phyloP scores from a whole-genome alignment of 1,139 yeast species.

The Pichia sp. region DNA sequence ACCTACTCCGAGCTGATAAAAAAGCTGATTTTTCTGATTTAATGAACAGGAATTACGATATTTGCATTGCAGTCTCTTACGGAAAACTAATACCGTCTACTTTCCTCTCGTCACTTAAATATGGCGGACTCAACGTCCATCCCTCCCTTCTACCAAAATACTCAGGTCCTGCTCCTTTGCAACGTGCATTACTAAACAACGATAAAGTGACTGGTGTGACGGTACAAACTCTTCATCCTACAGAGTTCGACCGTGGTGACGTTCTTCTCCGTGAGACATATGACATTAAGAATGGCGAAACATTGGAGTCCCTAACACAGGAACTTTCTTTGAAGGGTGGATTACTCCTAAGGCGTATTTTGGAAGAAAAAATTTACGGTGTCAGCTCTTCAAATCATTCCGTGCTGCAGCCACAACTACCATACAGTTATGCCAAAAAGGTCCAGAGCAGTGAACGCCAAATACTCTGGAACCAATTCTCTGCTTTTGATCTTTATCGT shows the following conservation, averaged over 20 bases:
- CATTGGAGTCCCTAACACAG: constrained; percentile 39
- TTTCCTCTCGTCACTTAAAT: constrained; percentile 46
- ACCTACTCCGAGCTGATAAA: constrained; percentile 57
- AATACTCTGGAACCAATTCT: constrained; percentile 42
- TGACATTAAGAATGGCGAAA: constrained; percentile 35
- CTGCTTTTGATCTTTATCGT: constrained; percentile 41
- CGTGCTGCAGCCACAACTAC: constrained; percentile 30
- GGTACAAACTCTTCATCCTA: constrained; percentile 84
- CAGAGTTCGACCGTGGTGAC: constrained; percentile 76
- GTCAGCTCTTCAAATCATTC: constrained; percentile 18
- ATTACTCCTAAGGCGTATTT: constrained; percentile 43
- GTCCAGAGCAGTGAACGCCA: constrained; percentile 40
- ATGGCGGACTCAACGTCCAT: constrained; percentile 84
- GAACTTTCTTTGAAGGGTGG: constrained; percentile 61
- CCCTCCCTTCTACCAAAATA: constrained; percentile 83
- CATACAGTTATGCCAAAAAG: constrained; percentile 56
- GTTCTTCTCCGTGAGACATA: constrained; percentile 56
- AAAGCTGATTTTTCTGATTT: constrained; percentile 44
- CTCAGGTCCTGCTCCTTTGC: constrained; percentile 90
- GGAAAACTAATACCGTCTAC: constrained; percentile 71
- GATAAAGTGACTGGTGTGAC: constrained; percentile 76
- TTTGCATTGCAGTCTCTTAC: constrained; percentile 85
- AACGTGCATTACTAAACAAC: constrained; percentile 64
- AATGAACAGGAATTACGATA: constrained; percentile 39
- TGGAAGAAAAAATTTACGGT: constrained; percentile 37